Conservation (phyloP, 441 rosid genomes). For the Rhodomyrtus psidioides region DNA sequence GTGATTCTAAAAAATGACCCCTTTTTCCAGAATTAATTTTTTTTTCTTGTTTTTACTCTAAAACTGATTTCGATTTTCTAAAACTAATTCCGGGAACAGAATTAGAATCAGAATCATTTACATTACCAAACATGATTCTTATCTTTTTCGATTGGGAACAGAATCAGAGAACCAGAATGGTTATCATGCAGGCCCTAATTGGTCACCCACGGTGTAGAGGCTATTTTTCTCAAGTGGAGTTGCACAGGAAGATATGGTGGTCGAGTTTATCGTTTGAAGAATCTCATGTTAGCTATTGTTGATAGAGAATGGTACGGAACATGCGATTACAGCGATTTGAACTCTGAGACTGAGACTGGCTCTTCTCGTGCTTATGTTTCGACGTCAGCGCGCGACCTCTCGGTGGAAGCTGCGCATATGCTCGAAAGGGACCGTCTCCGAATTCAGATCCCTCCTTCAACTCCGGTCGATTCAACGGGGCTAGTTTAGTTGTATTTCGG, state of each 20-base stretch:
- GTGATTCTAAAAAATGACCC: too few species aligned
- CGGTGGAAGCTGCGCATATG: not conserved
- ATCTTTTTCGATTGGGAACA: too few species aligned
- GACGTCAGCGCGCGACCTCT: not conserved
- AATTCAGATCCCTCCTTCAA: not conserved
- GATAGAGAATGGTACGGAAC: not conserved
- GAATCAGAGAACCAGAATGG: too few species aligned
- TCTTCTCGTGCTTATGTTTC: not conserved
- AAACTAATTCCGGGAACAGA: too few species aligned
- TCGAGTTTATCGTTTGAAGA: not conserved
- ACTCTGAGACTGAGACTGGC: not conserved
- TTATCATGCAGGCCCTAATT: too few species aligned
- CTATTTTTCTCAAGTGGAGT: not conserved
- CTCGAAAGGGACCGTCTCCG: not conserved
- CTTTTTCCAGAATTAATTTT: too few species aligned
- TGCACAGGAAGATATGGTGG: not conserved
- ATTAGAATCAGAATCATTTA: too few species aligned
- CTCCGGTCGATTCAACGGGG: not conserved
- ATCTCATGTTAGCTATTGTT: not conserved
- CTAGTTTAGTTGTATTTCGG: not conserved
- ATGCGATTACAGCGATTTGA: not conserved
- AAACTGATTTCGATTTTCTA: too few species aligned
- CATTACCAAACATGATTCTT: too few species aligned
- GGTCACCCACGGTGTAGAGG: not conserved
- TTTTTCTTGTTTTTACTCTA: too few species aligned